Conservation (phyloP, 1,284 basidiomycete species). For the Jaminaea rosea region DNA sequence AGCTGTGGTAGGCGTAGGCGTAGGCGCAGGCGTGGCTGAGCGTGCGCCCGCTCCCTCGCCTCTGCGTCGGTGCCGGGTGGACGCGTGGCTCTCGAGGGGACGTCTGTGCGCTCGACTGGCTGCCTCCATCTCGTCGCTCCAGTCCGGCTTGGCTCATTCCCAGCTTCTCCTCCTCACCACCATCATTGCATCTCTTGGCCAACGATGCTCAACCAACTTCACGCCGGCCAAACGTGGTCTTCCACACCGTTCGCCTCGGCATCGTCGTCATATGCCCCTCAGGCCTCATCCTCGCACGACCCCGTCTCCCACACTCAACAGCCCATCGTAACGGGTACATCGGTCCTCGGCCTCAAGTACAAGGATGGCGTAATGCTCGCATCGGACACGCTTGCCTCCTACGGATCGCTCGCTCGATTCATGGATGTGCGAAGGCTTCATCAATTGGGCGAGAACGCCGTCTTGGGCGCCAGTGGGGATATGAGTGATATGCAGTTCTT, state of each 20-base stretch:
- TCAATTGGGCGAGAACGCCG: constrained; percentile 65
- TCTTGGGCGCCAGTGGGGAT: constrained; percentile 87
- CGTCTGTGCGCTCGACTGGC: no score
- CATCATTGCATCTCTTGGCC: background rate
- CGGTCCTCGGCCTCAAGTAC: constrained; percentile 84
- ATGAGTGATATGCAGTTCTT: constrained; percentile 97
- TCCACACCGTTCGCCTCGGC: constrained; percentile 16
- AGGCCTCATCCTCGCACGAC: constrained; percentile 42
- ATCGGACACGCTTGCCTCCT: constrained; percentile 95
- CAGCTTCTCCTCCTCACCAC: no score
- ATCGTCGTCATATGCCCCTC: constrained; percentile 9
- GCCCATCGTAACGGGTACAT: constrained; percentile 93
- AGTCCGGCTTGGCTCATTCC: background rate
- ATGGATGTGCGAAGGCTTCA: constrained; percentile 85
- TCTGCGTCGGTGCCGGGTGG: no score
- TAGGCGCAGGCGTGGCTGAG: no score
- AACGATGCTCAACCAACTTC: constrained; percentile 3
- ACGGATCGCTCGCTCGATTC: constrained; percentile 93
- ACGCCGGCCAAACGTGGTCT: constrained; percentile 27
- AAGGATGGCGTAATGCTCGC: constrained; percentile 98
- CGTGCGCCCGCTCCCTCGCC: no score
- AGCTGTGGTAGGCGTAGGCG: no score
- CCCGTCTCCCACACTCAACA: constrained; percentile 52
- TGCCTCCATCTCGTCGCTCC: background rate
- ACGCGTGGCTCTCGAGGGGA: no score